Evolutionary conservation across 805 yeast species (phyloP), one percentile per base, ranked within the genome.

Genomic region (Cyberlindnera xylosilytica): DNA sequence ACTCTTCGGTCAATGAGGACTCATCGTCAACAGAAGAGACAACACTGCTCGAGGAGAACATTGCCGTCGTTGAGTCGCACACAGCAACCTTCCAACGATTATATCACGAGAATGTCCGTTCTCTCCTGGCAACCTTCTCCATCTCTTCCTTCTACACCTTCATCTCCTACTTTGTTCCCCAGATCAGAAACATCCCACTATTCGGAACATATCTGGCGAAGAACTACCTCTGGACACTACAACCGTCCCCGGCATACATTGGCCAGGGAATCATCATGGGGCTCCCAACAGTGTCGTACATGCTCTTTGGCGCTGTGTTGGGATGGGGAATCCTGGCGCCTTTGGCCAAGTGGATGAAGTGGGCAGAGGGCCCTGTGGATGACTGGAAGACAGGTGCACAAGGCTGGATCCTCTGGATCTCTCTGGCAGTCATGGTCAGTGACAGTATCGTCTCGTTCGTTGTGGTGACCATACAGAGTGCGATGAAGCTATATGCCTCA

Each of bases 221-320:
- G 17, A 63, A 70, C 15, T 86, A 87, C 63, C 71, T 85, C 35
- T 87, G 97, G 93, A 81, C 84, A 45, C 76, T 93, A 46, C 96
- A 93, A 61, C 97, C 97, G 0, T 88, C 97, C 0, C 99, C 99
- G 0, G 98, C 98, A 0, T 91, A 91, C 60, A 76, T 93, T 27
- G 99, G 99, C 3, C 99, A 91, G 63, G 99, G 99, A 4, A 88
- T 93, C 31, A 91, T 91, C 44, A 91, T 91, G 99, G 99, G 99
- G 0, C 67, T 89, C 7, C 87, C 90, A 2, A 89, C 98, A 0
- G 95, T 89, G 0, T 73, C 87, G 9, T 85, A 89, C 49, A 91
- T 91, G 99, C 65, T 91, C 32, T 74, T 88, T 52, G 99, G 99
- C 3, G 81, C 95, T 18, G 49, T 91, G 1, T 57, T 90, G 4